Conservation (phyloP, 345 rosid species). For the Syzygium jambos region DNA sequence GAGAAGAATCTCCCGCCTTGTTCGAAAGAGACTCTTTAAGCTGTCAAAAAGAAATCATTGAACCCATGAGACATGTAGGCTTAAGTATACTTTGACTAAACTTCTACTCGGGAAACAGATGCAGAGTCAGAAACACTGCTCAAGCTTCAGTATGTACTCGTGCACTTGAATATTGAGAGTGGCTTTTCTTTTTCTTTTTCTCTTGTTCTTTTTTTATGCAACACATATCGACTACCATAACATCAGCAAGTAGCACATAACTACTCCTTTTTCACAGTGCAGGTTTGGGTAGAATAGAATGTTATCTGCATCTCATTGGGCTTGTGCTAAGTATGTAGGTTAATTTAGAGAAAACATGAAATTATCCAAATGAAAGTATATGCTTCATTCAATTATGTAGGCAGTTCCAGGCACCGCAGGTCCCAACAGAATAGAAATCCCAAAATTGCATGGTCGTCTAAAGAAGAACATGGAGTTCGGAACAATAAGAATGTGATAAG, state of each 20-base stretch:
- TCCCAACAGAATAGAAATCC: not conserved
- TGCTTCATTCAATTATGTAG: not conserved
- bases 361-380: not conserved
- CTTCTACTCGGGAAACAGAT: not conserved
- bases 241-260: not conserved
- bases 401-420: not conserved
- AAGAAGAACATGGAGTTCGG: not conserved
- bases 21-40: slow-evolving; percentile 30
- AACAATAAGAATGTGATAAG: not conserved
- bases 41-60: slow-evolving; percentile 20
- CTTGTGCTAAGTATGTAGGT: not conserved
- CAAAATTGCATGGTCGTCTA: not conserved
- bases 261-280: not conserved
- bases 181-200: not conserved
- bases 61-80: not conserved
- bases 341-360: not conserved
- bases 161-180: not conserved
- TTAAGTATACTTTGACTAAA: not conserved
- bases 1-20: slow-evolving; percentile 13
- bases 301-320: not conserved
- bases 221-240: not conserved
- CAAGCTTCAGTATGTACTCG: not conserved
- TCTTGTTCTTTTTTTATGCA: not conserved
- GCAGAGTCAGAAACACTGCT: not conserved
- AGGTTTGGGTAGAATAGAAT: not conserved